phyloP scores from a whole-genome alignment of 345 rosid genomes.

The Raphanus sativus region DNA sequence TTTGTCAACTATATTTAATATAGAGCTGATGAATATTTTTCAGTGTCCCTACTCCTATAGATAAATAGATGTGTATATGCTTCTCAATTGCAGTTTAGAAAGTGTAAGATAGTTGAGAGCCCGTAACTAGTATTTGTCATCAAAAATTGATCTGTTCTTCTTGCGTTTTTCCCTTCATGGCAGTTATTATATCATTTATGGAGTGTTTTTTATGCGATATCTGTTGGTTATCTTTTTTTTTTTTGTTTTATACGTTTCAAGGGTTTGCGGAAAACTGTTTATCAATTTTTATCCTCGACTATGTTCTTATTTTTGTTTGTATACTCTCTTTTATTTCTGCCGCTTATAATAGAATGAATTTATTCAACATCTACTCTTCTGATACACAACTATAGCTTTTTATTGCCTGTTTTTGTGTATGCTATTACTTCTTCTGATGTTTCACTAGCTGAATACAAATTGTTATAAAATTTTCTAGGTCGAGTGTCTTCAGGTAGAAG shows the following conservation, averaged over 20 bases:
- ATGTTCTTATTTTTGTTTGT: conserved; percentile 10
- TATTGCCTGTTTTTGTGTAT: conserved; percentile 10
- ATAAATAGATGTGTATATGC: conserved; percentile 9
- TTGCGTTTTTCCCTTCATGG: conserved; percentile 7
- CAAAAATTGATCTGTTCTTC: background rate
- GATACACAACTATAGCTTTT: background rate
- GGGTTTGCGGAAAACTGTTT: background rate
- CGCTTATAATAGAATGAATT: background rate
- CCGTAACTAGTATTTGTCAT: conserved; percentile 14
- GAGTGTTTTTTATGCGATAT: background rate
- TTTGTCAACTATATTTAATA: background rate
- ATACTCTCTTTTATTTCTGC: background rate
- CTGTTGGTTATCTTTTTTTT: conserved; percentile 9
- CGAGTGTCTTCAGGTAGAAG: conserved; percentile 95
- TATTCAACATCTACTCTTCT: background rate
- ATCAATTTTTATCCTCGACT: background rate
- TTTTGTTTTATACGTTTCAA: background rate
- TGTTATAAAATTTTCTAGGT: conserved; percentile 51
- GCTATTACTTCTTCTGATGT: conserved; percentile 29
- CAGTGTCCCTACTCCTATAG: conserved; percentile 14
- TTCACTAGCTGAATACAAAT: conserved; percentile 13
- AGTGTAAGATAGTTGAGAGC: conserved; percentile 15
- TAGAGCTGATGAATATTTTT: conserved; percentile 11
- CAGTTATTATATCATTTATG: conserved; percentile 6
- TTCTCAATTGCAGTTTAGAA: conserved; percentile 1